phyloP scores from a whole-genome alignment of 768 basidiomycete species.

The Wakefieldia striispora region DNA sequence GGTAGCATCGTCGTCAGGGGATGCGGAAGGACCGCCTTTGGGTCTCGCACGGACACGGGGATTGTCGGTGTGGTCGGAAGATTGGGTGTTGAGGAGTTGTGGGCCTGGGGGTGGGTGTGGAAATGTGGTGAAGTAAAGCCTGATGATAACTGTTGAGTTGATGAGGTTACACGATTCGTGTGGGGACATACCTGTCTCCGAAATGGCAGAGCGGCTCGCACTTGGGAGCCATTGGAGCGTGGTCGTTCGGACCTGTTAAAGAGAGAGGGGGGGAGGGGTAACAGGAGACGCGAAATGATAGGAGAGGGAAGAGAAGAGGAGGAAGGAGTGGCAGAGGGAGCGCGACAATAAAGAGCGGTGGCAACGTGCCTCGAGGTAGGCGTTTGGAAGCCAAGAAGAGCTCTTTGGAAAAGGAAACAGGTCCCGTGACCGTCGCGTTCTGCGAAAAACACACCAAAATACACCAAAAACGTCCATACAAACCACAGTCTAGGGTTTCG shows the following conservation, averaged over 20 bases:
- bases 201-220: constrained; percentile 83
- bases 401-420: constrained; percentile 32
- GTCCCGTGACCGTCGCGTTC: constrained; percentile 38
- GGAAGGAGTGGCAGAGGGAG: constrained; percentile 6
- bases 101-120: constrained; percentile 70
- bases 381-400: constrained; percentile 16
- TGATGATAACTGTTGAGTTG: constrained; percentile 26
- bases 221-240: constrained; percentile 36
- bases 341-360: constrained; percentile 24
- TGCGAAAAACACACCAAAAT: constrained; percentile 24
- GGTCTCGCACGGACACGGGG: constrained; percentile 64
- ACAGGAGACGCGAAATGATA: too few relatives aligned
- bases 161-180: constrained; percentile 24
- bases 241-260: too few relatives aligned
- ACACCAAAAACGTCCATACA: too few relatives aligned
- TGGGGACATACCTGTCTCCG: constrained; percentile 53
- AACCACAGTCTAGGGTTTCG: constrained; percentile 28
- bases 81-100: constrained; percentile 58
- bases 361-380: constrained; percentile 31
- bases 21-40: constrained; percentile 56
- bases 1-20: constrained; percentile 70
- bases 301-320: neutral
- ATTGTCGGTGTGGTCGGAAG: constrained; percentile 48
- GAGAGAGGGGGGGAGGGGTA: too few relatives aligned
- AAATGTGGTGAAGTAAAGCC: constrained; percentile 90